These are phyloP conservation scores for Suillus lakei DNA, from an alignment of 768 basidiomycete species.

Conservation along the genomic window DNA sequence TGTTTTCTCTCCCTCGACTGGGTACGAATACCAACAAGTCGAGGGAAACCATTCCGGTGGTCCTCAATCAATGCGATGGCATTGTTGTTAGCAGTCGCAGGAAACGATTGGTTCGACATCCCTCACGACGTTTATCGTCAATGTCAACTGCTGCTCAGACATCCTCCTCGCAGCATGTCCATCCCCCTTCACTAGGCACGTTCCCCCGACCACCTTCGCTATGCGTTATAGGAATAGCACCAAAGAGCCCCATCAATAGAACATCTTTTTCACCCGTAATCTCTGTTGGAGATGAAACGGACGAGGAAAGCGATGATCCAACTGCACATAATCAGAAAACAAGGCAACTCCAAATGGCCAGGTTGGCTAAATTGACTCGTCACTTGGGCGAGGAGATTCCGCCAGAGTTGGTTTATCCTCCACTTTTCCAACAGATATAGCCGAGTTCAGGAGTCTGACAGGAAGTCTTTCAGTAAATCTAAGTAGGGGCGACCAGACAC, in stretches of 20 bases:
- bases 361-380: constrained; percentile 42
- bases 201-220: constrained; percentile 17
- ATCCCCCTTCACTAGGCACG: constrained; percentile 8
- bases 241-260: constrained; percentile 18
- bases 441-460: background rate
- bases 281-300: constrained; percentile 15
- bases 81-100: background rate
- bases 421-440: background rate
- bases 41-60: background rate
- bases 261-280: constrained; percentile 17
- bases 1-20: constrained; percentile 42
- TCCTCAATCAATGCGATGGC: background rate
- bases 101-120: background rate
- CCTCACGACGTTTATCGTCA: constrained; percentile 7
- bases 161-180: constrained; percentile 8
- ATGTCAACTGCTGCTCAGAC: constrained; percentile 8
- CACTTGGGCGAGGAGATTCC: constrained; percentile 45
- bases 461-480: background rate
- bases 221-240: constrained; percentile 14
- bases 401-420: constrained; percentile 35
- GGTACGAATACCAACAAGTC: constrained; percentile 11
- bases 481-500: constrained; percentile 17
- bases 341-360: constrained; percentile 35
- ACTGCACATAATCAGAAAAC: constrained; percentile 7
- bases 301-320: constrained; percentile 12